Conservation (phyloP, 805 yeast genomes). For the Candida methanosorbosa region DNA sequence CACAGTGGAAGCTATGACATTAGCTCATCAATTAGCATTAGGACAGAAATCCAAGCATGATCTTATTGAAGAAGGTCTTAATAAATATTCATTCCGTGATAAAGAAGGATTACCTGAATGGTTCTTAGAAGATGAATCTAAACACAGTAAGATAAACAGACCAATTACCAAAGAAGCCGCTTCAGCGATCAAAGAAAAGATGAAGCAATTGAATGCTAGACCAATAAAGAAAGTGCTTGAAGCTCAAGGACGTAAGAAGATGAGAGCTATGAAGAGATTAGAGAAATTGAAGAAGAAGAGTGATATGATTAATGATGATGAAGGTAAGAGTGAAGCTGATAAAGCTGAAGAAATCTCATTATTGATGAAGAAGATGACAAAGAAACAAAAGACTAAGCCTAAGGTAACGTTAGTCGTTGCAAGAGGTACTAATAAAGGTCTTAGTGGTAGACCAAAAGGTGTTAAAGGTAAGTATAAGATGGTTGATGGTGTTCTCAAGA, state of each 20-base stretch:
- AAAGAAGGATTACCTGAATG: slow-evolving; percentile 90
- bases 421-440: slow-evolving; percentile 71
- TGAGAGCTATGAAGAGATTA: slow-evolving; percentile 80
- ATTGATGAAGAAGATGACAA: slow-evolving; percentile 73
- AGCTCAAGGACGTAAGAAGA: slow-evolving; percentile 93
- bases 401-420: slow-evolving; percentile 88
- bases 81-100: slow-evolving; percentile 88
- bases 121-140: slow-evolving; percentile 89
- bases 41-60: slow-evolving; percentile 83
- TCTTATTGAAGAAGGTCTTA: slow-evolving; percentile 85
- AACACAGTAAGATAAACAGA: slow-evolving; percentile 75
- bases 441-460: slow-evolving; percentile 94
- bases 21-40: slow-evolving; percentile 91
- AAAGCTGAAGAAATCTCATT: slow-evolving; percentile 89
- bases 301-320: slow-evolving; percentile 82
- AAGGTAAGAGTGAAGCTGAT: slow-evolving; percentile 81
- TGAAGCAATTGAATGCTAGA: slow-evolving; percentile 83
- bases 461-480: slow-evolving; percentile 95
- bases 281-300: slow-evolving; percentile 90
- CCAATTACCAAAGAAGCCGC: slow-evolving; percentile 96
- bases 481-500: slow-evolving; percentile 98
- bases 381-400: slow-evolving; percentile 62
- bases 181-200: slow-evolving; percentile 63
- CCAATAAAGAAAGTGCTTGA: slow-evolving; percentile 98
- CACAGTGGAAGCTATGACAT: slow-evolving; percentile 94